Base-by-base conservation (phyloP, 805 yeast genomes). In the Lipomyces lipofer region DNA sequence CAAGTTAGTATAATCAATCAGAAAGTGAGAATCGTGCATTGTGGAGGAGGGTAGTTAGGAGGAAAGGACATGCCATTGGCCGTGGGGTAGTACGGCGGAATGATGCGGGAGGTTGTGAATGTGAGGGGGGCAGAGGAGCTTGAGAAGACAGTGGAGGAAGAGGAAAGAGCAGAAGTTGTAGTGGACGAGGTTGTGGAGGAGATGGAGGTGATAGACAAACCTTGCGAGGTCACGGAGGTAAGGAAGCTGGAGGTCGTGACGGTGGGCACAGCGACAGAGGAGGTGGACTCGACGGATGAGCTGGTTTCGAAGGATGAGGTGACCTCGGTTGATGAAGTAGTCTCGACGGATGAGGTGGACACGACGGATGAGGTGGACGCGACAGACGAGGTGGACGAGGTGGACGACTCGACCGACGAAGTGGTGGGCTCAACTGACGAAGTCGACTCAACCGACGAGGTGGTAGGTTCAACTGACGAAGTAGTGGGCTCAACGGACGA, bases 251-350 rank as follows among this genome's bases (percentile, higher is more conserved):
- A 12, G 29, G 73, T 49, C 24, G 69, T 48, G n/a, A 67, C 42
- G 7, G 64, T 29, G 28, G 61, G 33, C n/a, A 51, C 33, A 43
- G 58, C 54, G 35, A 63, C 39, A n/a, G 58, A 47, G 29, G 49
- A 52, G 39, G 55, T 55, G 10, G 52, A 33, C 21, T 59, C 19
- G 29, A 52, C 30, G n/a, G 53, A 19, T 21, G 63, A 19, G 27
- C 52, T 19, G 38, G 56, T 29, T 28, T 54, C 53, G 12, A 62
- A 63, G 19, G 63, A 59, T 44, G 66, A 58, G 8, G 67, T 52
- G 8, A 69, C 46, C 21, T 69, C 46, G 27, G 68, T 43, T 42
- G 71, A 43, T 32, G 67, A 30, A 19, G 66, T 51, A 36, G 65
- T 45, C 10, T 54, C 49, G 29, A 62, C 28, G 2, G 62, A 42